Conservation (phyloP, 2,329 filamentous ascomycete genomes). For the Lasiodiplodia gonubiensis region DNA sequence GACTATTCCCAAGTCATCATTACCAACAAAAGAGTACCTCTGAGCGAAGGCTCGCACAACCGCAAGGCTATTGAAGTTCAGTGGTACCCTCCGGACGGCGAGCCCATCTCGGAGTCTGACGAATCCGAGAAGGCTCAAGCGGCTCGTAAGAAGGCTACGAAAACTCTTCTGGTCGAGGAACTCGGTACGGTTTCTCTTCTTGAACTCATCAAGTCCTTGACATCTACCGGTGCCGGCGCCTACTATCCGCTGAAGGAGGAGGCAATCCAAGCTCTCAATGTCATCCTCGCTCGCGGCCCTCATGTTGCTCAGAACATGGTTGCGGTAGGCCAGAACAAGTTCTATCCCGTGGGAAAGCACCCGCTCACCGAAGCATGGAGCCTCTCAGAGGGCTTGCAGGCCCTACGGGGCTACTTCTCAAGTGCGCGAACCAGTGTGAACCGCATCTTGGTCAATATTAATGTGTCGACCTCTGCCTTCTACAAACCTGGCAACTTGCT, state of each 20-base stretch:
- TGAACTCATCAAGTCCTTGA: slow-evolving; percentile 54
- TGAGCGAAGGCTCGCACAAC: slow-evolving; percentile 30
- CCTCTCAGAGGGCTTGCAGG: slow-evolving; percentile 60
- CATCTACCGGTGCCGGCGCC: slow-evolving; percentile 42
- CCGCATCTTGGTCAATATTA: slow-evolving; percentile 66
- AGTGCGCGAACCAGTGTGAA: slow-evolving; percentile 65
- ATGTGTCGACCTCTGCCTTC: slow-evolving; percentile 66
- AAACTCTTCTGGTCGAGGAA: slow-evolving; percentile 34
- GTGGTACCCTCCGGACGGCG: slow-evolving; percentile 39
- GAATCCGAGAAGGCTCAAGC: slow-evolving; percentile 32
- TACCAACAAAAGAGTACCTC: slow-evolving; percentile 36
- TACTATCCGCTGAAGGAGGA: slow-evolving; percentile 55
- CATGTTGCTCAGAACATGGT: slow-evolving; percentile 50
- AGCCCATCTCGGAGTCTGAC: slow-evolving; percentile 34
- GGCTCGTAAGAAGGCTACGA: slow-evolving; percentile 34
- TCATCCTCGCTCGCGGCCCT: slow-evolving; percentile 58
- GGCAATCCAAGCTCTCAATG: slow-evolving; percentile 63
- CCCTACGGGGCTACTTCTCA: slow-evolving; percentile 66
- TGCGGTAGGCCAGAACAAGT: slow-evolving; percentile 59
- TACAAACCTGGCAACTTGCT: slow-evolving; percentile 56
- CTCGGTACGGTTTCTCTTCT: slow-evolving; percentile 37
- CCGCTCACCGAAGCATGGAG: slow-evolving; percentile 47
- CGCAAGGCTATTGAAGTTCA: slow-evolving; percentile 34
- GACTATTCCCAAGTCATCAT: slow-evolving; percentile 46
- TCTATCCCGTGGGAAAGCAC: slow-evolving; percentile 51